Conservation (phyloP, 164 flowering plant species). For the Pachysandra terminalis region DNA sequence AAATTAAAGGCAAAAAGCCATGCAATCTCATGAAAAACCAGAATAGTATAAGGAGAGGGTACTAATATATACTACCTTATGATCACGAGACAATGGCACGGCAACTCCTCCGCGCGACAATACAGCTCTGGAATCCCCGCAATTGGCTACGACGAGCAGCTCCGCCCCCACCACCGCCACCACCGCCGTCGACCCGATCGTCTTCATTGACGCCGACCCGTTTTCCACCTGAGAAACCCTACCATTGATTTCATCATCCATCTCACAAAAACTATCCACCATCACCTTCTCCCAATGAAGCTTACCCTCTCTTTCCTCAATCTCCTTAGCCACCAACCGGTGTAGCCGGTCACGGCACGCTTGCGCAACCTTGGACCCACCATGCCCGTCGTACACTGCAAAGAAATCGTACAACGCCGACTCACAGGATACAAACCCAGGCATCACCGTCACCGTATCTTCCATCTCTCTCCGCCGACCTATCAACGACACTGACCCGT, state of each 20-base stretch:
- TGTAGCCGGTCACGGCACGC: conserved; percentile 60
- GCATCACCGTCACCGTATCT: conserved; percentile 56
- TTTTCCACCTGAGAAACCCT: conserved; percentile 16
- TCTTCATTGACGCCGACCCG: conserved; percentile 20
- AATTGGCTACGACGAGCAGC: conserved; percentile 66
- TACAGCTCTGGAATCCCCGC: conserved; percentile 88
- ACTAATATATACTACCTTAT: conserved; percentile 47
- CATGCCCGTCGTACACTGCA: conserved; percentile 87
- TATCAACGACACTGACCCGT: conserved; percentile 55
- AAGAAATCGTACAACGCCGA: conserved; percentile 44
- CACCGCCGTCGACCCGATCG: conserved; percentile 77
- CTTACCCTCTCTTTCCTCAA: conserved; percentile 12
- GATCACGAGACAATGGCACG: conserved; percentile 64
- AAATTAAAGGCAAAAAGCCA: no score
- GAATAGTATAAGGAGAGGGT: background rate
- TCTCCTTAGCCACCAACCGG: conserved; percentile 33
- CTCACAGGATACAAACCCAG: conserved; percentile 22
- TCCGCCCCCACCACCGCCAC: conserved; percentile 61
- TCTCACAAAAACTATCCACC: conserved; percentile 44
- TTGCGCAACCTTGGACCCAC: conserved; percentile 63
- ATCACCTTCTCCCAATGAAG: conserved; percentile 56
- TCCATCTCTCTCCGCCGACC: conserved; percentile 87
- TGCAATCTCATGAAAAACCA: background rate
- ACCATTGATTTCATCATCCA: conserved; percentile 54
- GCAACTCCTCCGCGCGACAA: conserved; percentile 50